Conservation (phyloP, 495 filamentous ascomycete species). For the Aspergillus avenaceus region DNA sequence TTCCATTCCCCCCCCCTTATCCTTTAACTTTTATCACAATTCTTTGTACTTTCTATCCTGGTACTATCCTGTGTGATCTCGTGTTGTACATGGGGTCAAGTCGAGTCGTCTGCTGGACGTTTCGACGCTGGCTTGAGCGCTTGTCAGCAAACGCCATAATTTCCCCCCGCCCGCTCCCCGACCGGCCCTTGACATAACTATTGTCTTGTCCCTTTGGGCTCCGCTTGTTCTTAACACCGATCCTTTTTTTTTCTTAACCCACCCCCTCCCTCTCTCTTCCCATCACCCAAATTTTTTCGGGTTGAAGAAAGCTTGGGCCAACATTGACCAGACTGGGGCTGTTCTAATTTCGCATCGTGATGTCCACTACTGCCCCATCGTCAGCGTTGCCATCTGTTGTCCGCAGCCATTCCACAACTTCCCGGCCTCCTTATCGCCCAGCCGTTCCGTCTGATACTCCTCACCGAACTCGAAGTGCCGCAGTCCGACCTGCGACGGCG, state of each 20-base stretch:
- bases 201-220: conserved; percentile 3
- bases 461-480: conserved; percentile 54
- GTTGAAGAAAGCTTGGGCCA: conserved; percentile 5
- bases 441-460: conserved; percentile 45
- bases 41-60: too few relatives aligned
- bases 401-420: conserved; percentile 54
- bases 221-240: background rate
- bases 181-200: conserved; percentile 9
- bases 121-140: conserved; percentile 13
- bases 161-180: conserved; percentile 21
- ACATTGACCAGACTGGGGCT: background rate
- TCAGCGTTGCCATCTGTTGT: conserved; percentile 42
- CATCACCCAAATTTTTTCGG: conserved; percentile 13
- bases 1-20: too few relatives aligned
- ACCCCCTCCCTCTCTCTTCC: conserved; percentile 15
- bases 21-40: conserved; percentile 4
- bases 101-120: conserved; percentile 12
- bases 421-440: conserved; percentile 38
- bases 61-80: too few relatives aligned
- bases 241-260: conserved; percentile 4
- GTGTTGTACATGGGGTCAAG: conserved; percentile 9
- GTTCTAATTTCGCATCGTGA: conserved; percentile 33
- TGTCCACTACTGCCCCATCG: conserved; percentile 48
- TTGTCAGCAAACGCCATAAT: conserved; percentile 19
- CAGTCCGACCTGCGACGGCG: conserved; percentile 39